These are phyloP conservation scores for Aspergillus vadensis DNA, from an alignment of 2,329 filamentous ascomycete genomes.

Conservation along the genomic window DNA sequence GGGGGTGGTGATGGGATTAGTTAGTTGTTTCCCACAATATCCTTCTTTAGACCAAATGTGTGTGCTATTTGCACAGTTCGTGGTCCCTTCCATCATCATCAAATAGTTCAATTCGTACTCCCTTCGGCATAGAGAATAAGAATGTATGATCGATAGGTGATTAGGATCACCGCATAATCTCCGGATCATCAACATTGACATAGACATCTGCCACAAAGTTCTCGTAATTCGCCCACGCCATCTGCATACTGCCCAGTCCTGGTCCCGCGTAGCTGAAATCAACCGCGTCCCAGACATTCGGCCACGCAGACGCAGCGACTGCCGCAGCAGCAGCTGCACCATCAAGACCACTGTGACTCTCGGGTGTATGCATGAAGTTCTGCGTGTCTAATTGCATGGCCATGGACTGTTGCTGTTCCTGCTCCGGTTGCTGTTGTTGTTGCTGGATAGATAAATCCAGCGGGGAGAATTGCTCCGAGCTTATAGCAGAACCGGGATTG, in stretches of 20 bases:
- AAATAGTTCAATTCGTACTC: neutral
- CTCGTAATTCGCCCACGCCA: slow-evolving; percentile 32
- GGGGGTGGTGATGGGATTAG: neutral
- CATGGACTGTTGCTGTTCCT: neutral
- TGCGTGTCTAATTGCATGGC: neutral
- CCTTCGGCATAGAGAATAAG: neutral
- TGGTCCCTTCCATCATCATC: neutral
- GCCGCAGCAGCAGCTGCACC: no score
- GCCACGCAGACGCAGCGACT: slow-evolving; percentile 14
- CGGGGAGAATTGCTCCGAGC: no score
- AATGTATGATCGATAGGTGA: neutral
- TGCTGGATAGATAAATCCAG: neutral
- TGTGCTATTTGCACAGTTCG: neutral
- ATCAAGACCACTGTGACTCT: neutral
- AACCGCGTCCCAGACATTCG: slow-evolving; percentile 30
- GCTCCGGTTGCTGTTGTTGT: neutral
- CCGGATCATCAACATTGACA: slow-evolving; percentile 26
- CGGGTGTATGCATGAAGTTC: neutral
- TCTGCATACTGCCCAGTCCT: slow-evolving; percentile 11
- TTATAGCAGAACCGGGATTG: no score
- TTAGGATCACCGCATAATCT: slow-evolving; percentile 15
- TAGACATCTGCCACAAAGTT: slow-evolving; percentile 32
- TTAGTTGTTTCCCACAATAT: neutral
- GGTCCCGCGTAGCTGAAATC: slow-evolving; percentile 19
- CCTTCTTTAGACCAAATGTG: neutral